Base-by-base conservation (phyloP, 169 alveolate species). In the Plasmodium sp. region DNA sequence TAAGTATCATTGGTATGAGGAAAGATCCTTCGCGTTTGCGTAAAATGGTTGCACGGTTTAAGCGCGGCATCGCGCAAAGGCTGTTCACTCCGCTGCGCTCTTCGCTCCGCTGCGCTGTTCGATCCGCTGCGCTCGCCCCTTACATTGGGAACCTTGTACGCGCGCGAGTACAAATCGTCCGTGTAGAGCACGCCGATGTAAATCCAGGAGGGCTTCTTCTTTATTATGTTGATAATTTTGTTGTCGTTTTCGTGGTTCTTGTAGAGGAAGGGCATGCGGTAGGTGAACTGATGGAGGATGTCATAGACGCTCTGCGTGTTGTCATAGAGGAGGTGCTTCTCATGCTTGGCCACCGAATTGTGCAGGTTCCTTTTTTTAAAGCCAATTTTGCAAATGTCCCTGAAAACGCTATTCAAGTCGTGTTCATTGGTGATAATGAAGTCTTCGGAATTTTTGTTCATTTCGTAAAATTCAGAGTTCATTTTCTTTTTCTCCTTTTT, bases 91-190 rank as follows among this genome's bases (percentile, higher is more conserved):
- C 3, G 5, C 14, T 12, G 16, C 58, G 58, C 18, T 48, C 18
- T 2, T 43, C 16, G 54, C 1, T 43, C 9, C 16, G 10, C 14
- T 12, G 16, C 58, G 58, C 18, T 48, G 5, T 2, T 43, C 16
- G 54, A 0, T 43, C 9, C 16, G 10, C n/a, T n/a, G 10, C 16
- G 1, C 77, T 18, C 77, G 36, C 39, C 58, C 5, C 75, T 75
- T 88, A 88, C 94, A 67, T 88, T 88, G 34, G 94, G 94, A 31
- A 88, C 56, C 82, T 88, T 88, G 27, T 88, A 88, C 10, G 94
- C 94, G 22, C 94, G 27, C 0, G 94, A 88, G 75, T 88, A 88
- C 74, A 88, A 39, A 88, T 88, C 94, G 22, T 88, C 94, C 14
- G 94, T 88, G 72, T 88, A 88, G 1, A 88, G 77, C 27, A 88